These are phyloP conservation scores for Tolypocladium amazonense DNA, from an alignment of 2,329 filamentous ascomycete species.

Conservation along the genomic window DNA sequence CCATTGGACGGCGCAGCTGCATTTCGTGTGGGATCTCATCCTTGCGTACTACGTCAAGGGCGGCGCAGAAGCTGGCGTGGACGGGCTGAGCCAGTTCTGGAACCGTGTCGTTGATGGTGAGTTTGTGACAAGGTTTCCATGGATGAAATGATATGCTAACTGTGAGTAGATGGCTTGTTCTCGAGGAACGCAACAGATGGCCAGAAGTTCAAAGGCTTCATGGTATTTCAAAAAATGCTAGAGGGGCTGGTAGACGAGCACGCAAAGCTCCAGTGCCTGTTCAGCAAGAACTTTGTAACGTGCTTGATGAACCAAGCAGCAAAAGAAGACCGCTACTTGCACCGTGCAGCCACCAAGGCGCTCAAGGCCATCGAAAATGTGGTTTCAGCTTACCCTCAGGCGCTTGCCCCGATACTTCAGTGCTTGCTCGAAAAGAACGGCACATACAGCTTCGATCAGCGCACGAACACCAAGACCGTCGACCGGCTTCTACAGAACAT, in stretches of 20 bases:
- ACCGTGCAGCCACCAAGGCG: constrained; percentile 67
- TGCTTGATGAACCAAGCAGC: constrained; percentile 76
- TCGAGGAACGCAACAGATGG: constrained; percentile 71
- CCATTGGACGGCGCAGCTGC: constrained; percentile 68
- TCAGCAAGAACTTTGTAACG: constrained; percentile 73
- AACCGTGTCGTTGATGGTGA: constrained; percentile 73
- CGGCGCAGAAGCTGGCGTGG: constrained; percentile 19
- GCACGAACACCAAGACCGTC: constrained; percentile 76
- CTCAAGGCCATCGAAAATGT: constrained; percentile 60
- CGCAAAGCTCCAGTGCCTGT: constrained; percentile 46
- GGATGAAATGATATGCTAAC: constrained; percentile 11
- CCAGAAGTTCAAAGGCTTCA: constrained; percentile 86
- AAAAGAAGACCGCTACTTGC: constrained; percentile 66
- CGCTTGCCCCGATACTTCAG: constrained; percentile 50
- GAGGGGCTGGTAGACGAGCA: constrained; percentile 35
- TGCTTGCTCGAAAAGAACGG: constrained; percentile 62
- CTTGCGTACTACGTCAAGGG: constrained; percentile 41
- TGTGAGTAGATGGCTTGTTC: constrained; percentile 62
- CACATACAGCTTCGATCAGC: constrained; percentile 70
- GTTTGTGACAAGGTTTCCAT: constrained; percentile 13
- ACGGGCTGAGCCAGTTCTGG: constrained; percentile 71
- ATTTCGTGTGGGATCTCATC: constrained; percentile 81
- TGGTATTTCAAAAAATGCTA: constrained; percentile 72
- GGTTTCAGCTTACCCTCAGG: constrained; percentile 48
- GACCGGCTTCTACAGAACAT: constrained; percentile 60